These are phyloP conservation scores for Aspergillus affinis DNA, from an alignment of 495 filamentous ascomycete genomes.

Conservation along the genomic window DNA sequence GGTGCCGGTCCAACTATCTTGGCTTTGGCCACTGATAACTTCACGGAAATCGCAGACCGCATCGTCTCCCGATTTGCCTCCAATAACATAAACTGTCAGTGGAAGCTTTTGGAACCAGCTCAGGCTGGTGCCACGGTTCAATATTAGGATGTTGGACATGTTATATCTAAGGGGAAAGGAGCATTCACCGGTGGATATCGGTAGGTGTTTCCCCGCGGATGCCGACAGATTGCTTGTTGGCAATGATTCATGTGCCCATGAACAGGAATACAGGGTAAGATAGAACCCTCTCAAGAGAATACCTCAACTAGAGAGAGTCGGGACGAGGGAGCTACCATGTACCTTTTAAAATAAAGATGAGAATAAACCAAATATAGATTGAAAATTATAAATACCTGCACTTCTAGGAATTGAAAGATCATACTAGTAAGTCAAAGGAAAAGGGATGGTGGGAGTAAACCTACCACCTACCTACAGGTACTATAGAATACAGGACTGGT, in stretches of 20 bases:
- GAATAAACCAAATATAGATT: background rate
- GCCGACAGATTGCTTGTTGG: background rate
- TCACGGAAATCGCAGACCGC: constrained; percentile 75
- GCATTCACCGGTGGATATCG: background rate
- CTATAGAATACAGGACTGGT: background rate
- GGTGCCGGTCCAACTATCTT: constrained; percentile 94
- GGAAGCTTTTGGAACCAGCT: constrained; percentile 85
- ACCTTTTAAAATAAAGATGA: background rate
- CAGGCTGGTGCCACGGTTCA: constrained; percentile 73
- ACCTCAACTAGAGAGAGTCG: too few species aligned
- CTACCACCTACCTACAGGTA: too few species aligned
- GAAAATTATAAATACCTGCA: background rate
- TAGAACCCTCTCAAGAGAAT: too few species aligned
- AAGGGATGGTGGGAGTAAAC: too few species aligned
- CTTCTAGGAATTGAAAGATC: too few species aligned
- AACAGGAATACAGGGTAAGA: too few species aligned
- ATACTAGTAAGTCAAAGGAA: background rate
- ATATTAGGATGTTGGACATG: constrained; percentile 4
- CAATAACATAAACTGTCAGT: constrained; percentile 75
- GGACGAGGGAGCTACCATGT: too few species aligned
- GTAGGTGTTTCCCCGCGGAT: background rate
- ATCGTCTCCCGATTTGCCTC: constrained; percentile 66
- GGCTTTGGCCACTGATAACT: constrained; percentile 84
- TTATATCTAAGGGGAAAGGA: background rate
- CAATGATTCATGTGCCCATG: background rate